Evolutionary conservation across 179 eudicot genomes (phyloP).

Genomic region (Silene coronaria): DNA sequence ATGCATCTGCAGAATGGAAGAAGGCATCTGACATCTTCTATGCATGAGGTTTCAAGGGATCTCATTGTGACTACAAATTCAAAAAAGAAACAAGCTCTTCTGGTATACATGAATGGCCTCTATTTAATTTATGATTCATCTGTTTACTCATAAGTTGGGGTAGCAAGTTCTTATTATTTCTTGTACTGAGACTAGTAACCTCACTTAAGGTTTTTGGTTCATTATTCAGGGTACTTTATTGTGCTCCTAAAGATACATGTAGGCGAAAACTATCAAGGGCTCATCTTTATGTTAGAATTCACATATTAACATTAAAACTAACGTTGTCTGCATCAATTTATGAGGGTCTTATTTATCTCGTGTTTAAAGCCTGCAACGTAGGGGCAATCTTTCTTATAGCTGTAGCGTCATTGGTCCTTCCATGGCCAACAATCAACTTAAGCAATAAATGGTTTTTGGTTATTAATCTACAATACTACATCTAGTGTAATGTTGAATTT

Average conservation of each 20-base stretch:
- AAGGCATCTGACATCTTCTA: constrained; percentile 80
- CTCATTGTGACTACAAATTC: constrained; percentile 78
- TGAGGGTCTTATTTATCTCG: background rate
- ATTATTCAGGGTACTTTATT: background rate
- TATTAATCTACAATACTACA: too few species aligned
- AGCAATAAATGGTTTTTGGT: background rate
- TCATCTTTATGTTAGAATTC: background rate
- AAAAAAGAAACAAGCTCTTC: constrained; percentile 73
- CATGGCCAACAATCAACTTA: background rate
- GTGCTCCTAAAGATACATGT: background rate
- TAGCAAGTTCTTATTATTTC: background rate
- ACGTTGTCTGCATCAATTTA: background rate
- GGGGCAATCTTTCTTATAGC: background rate
- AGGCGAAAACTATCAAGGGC: background rate
- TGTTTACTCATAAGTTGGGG: background rate
- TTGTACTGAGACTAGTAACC: background rate
- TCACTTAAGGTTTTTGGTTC: background rate
- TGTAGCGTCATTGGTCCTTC: background rate
- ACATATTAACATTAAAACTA: too few species aligned
- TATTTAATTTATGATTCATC: background rate
- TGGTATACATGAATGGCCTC: constrained; percentile 43
- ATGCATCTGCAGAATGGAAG: constrained; percentile 73
- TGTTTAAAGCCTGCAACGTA: background rate
- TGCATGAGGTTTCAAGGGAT: constrained; percentile 97
- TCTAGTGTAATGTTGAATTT: too few species aligned